A percentile compares a stretch with the other conserved stretches of the same genome.
Conservation (phyloP, 169 alveolate species). For the Cryptosporidium viatorum region DNA sequence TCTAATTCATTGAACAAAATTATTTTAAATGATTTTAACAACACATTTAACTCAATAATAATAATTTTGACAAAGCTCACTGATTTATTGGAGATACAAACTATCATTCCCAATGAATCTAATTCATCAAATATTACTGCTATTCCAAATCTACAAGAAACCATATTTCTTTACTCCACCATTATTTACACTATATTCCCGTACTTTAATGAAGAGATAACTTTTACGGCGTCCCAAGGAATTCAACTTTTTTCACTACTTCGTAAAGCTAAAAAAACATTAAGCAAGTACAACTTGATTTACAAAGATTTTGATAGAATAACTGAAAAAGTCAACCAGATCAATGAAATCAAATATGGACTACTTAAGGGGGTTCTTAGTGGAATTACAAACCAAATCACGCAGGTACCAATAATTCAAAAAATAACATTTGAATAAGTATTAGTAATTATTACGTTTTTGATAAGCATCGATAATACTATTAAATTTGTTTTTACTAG, state of each 20-base stretch:
- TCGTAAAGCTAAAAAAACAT: background rate
- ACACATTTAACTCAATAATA: slow-evolving; percentile 17
- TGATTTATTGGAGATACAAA: slow-evolving; percentile 5
- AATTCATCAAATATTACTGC: background rate
- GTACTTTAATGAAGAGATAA: background rate
- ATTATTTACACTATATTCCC: slow-evolving; percentile 19
- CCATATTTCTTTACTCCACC: slow-evolving; percentile 8
- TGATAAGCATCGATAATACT: background rate
- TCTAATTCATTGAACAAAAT: slow-evolving; percentile 21
- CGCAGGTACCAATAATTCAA: slow-evolving; percentile 47
- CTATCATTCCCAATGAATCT: background rate
- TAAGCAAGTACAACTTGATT: background rate
- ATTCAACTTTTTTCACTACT: background rate
- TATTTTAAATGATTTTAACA: background rate
- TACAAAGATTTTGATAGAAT: slow-evolving; percentile 29
- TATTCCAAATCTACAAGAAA: slow-evolving; percentile 4
- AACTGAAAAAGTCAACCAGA: background rate
- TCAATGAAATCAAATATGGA: background rate
- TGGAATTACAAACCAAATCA: slow-evolving; percentile 34
- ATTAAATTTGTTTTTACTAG: background rate
- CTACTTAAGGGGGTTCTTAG: slow-evolving; percentile 18
- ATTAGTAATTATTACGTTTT: background rate
- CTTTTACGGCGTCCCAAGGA: background rate
- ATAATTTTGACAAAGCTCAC: slow-evolving; percentile 5
- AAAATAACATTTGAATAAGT: slow-evolving; percentile 14